A percentile compares a stretch with the other conserved stretches of the same genome.
Conservation (phyloP, 2,329 filamentous ascomycete genomes). For the Aureobasidium pullulans region DNA sequence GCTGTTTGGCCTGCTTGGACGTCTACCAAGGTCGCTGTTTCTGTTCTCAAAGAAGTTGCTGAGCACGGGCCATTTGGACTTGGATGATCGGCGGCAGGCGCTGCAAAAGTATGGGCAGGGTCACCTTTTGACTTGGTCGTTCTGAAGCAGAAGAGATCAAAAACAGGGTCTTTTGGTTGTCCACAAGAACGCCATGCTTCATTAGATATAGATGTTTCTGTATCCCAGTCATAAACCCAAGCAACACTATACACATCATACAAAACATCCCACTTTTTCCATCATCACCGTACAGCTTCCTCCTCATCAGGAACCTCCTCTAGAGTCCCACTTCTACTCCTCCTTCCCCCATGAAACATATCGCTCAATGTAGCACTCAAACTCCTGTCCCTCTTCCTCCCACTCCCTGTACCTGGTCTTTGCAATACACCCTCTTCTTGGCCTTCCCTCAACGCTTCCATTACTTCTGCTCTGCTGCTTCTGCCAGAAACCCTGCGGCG, state of each 20-base stretch:
- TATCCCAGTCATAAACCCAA: background rate
- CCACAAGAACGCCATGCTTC: no score
- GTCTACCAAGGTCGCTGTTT: background rate
- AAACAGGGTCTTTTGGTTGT: no score
- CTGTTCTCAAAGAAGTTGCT: background rate
- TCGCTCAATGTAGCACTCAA: constrained; percentile 10
- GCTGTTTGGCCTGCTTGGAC: background rate
- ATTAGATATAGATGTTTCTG: no score
- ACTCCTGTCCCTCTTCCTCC: background rate
- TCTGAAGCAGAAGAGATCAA: no score
- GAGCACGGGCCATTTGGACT: background rate
- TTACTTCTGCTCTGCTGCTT: background rate
- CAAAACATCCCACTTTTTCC: background rate
- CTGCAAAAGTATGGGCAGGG: background rate
- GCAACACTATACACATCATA: background rate
- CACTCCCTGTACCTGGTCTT: background rate
- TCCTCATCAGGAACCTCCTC: constrained; percentile 7
- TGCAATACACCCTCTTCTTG: background rate
- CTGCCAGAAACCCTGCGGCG: background rate
- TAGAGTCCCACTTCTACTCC: constrained; percentile 1
- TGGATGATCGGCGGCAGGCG: no score
- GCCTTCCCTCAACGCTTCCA: background rate
- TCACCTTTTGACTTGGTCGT: background rate
- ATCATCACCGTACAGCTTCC: background rate
- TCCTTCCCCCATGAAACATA: background rate